Evolutionary conservation across 176 grass and related monocot genomes (phyloP).

Genomic region (Triticum monococcum): DNA sequence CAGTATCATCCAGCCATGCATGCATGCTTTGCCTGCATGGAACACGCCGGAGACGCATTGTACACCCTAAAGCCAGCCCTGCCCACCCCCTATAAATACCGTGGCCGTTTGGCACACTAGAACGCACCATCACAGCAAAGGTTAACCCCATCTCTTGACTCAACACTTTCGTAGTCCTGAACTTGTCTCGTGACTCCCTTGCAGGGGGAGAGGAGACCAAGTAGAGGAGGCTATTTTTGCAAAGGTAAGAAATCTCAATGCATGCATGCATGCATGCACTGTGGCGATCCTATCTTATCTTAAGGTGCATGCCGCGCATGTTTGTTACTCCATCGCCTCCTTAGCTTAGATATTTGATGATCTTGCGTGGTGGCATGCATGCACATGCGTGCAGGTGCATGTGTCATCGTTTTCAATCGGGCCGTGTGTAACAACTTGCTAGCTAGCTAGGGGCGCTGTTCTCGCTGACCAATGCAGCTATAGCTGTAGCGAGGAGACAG

Average conservation of each 20-base stretch:
- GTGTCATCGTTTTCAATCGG: not conserved
- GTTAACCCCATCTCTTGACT: not conserved
- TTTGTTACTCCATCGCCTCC: not conserved
- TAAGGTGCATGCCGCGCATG: not conserved
- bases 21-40: no score
- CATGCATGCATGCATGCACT: not conserved
- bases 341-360: not conserved
- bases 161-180: not conserved
- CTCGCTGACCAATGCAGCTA: not conserved
- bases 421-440: not conserved
- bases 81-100: constrained; percentile 33
- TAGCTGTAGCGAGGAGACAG: not conserved
- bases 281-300: constrained; percentile 20
- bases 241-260: not conserved
- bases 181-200: not conserved
- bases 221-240: constrained; percentile 8
- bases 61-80: not conserved
- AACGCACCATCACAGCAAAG: constrained; percentile 19
- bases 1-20: not conserved
- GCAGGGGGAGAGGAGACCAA: not conserved
- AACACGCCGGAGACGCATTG: not conserved
- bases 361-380: not conserved
- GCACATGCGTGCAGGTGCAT: not conserved
- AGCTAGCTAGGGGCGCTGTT: not conserved
- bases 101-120: not conserved